Evolutionary conservation across 805 yeast species (phyloP).

Genomic region (Isabelozyma gotoi): DNA sequence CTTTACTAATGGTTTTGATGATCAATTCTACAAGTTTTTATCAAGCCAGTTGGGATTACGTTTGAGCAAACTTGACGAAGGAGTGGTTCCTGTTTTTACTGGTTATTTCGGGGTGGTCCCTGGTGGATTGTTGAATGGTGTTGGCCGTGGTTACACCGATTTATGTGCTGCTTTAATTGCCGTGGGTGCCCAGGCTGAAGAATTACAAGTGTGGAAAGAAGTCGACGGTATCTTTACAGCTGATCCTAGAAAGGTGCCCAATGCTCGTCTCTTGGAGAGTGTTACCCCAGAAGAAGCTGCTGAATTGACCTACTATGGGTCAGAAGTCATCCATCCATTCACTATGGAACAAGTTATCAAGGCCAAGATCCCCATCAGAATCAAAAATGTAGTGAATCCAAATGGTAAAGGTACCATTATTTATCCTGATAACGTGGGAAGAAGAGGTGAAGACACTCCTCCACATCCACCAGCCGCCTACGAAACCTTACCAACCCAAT

Average conservation of each 20-base stretch:
- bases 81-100: constrained; percentile 82
- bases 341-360: constrained; percentile 98
- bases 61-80: constrained; percentile 40
- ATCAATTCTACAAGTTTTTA: constrained; percentile 57
- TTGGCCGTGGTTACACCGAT: constrained; percentile 97
- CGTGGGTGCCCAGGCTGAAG: constrained; percentile 89
- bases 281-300: constrained; percentile 99
- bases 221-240: constrained; percentile 99
- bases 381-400: constrained; percentile 94
- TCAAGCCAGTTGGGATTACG: constrained; percentile 52
- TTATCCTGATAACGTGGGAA: constrained; percentile 85
- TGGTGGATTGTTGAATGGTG: constrained; percentile 88
- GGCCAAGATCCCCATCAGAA: constrained; percentile 94
- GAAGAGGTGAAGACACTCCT: constrained; percentile 86
- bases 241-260: constrained; percentile 92
- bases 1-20: constrained; percentile 61
- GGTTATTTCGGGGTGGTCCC: constrained; percentile 97
- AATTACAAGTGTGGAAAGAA: constrained; percentile 97
- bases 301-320: constrained; percentile 94
- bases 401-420: constrained; percentile 90
- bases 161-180: constrained; percentile 96
- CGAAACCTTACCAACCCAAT: constrained; percentile 41
- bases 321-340: constrained; percentile 97
- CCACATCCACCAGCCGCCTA: constrained; percentile 90
- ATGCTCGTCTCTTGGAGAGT: constrained; percentile 77